Conservation (phyloP, 371 early-diverging fungal species). For the Batrachochytrium dendrobatidis region DNA sequence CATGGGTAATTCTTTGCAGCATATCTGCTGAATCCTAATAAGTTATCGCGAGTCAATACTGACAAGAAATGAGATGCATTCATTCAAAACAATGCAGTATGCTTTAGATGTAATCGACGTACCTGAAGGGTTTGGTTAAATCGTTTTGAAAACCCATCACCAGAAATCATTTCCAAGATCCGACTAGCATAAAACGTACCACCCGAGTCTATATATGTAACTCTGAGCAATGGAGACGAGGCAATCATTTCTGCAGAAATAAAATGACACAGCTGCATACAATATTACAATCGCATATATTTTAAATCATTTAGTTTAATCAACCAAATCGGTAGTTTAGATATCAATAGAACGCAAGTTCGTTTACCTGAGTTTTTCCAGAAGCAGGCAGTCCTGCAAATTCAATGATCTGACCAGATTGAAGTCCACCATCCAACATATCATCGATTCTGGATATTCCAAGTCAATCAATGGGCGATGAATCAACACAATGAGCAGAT, state of each 20-base stretch:
- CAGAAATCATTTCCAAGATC: neutral
- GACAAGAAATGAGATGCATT: no score
- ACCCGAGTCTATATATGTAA: neutral
- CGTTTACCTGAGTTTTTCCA: neutral
- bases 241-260: neutral
- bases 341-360: no score
- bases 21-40: neutral
- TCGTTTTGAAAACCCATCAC: no score
- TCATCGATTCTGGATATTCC: neutral
- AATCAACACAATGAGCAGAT: no score
- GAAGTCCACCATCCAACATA: neutral
- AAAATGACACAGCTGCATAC: conserved; percentile 1
- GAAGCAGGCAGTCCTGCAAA: neutral
- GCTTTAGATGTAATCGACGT: no score
- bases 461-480: no score
- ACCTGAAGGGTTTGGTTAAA: no score
- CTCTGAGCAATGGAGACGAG: neutral
- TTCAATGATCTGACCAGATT: conserved; percentile 1
- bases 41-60: neutral
- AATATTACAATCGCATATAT: no score
- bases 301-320: no score
- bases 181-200: neutral
- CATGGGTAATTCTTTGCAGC: neutral
- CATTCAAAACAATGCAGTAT: no score
- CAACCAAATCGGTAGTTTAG: no score